Evolutionary conservation across 164 flowering plant genomes (phyloP).

Genomic region (Malania oleifera): DNA sequence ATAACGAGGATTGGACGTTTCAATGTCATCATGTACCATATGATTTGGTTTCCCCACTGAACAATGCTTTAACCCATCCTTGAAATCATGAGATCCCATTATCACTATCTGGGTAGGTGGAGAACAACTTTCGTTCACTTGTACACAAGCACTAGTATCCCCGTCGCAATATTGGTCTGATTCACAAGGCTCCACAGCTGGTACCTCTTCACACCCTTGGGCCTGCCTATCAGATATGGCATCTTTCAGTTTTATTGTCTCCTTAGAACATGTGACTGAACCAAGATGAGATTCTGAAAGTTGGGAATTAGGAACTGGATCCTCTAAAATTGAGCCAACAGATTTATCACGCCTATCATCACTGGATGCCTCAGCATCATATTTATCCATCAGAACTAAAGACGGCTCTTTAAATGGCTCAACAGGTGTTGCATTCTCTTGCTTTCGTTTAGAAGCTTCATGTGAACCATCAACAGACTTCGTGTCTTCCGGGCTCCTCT

Average conservation of each 20-base stretch:
- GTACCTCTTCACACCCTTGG: conserved; percentile 13
- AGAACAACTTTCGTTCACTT: conserved; percentile 9
- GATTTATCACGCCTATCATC: conserved; percentile 3
- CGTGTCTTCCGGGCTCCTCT: conserved; percentile 8
- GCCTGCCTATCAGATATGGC: conserved; percentile 4
- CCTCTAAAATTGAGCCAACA: conserved; percentile 8
- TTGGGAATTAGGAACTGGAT: conserved; percentile 10
- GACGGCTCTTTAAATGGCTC: conserved; percentile 2
- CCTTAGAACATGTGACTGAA: conserved; percentile 8
- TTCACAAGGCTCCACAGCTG: conserved; percentile 8
- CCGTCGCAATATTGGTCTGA: conserved; percentile 9
- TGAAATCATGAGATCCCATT: conserved; percentile 8
- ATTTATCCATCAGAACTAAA: conserved; percentile 3
- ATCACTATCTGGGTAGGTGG: conserved; percentile 5
- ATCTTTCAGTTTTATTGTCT: not conserved
- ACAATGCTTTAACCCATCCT: conserved; percentile 22
- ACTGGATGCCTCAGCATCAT: conserved; percentile 8
- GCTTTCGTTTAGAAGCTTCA: conserved; percentile 6
- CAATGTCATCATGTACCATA: conserved; percentile 1
- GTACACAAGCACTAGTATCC: not conserved
- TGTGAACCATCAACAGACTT: conserved; percentile 12
- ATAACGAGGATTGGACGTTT: conserved; percentile 4
- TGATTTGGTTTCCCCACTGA: conserved; percentile 6
- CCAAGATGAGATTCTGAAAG: conserved; percentile 2
- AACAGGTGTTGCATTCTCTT: not conserved